These are phyloP conservation scores for Salix suchowensis DNA, from an alignment of 345 rosid species.

Conservation along the genomic window DNA sequence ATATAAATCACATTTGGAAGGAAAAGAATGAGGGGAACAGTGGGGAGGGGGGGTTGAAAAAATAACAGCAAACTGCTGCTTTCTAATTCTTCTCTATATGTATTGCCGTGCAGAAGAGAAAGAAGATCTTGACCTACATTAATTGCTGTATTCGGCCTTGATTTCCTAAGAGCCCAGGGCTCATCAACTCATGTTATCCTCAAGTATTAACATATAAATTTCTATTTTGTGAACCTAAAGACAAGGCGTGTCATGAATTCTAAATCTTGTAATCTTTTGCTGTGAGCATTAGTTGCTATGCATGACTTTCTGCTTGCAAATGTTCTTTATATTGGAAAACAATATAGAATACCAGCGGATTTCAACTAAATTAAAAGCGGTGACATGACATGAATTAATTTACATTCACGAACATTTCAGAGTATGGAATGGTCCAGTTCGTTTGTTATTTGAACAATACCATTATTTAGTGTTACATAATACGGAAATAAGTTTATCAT, in stretches of 20 bases:
- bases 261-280: neutral
- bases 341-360: neutral
- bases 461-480: neutral
- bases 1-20: neutral
- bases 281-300: neutral
- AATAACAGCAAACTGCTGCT: neutral
- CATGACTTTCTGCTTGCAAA: neutral
- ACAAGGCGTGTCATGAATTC: neutral
- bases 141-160: slow-evolving; percentile 73
- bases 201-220: neutral
- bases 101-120: slow-evolving; percentile 62
- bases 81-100: slow-evolving; percentile 15
- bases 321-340: neutral
- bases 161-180: slow-evolving; percentile 14
- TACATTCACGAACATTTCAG: neutral
- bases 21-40: neutral
- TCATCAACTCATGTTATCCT: neutral
- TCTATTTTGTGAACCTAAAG: neutral
- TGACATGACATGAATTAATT: neutral
- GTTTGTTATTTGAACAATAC: no score
- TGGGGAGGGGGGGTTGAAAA: neutral
- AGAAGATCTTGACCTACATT: slow-evolving; percentile 71
- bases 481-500: neutral
- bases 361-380: neutral
- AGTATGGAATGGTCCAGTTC: neutral